Evolutionary conservation across 2,329 filamentous ascomycete species (phyloP).

Genomic region (Diaporthe sp.): DNA sequence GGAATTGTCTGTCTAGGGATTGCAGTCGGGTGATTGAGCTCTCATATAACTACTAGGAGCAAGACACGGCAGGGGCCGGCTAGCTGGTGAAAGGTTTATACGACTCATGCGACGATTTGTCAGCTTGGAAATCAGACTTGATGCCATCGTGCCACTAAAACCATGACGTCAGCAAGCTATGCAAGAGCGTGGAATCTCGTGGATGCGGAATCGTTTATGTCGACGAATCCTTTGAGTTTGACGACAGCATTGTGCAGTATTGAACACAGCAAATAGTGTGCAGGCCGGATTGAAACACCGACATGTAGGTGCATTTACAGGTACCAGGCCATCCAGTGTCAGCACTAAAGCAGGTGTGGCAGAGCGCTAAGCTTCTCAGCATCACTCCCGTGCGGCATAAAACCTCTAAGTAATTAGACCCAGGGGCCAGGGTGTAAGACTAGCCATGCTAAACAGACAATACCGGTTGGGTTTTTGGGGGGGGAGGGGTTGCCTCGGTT

Average conservation of each 20-base stretch:
- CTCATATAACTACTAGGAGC: not conserved
- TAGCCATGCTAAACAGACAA: not conserved
- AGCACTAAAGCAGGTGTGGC: not conserved
- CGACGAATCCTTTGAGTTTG: not conserved
- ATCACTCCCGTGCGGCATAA: not conserved
- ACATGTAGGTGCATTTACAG: not conserved
- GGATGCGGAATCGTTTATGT: not conserved
- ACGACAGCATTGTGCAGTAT: not conserved
- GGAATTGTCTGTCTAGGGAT: not conserved
- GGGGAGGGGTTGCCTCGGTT: too few species aligned
- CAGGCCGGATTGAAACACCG: not conserved
- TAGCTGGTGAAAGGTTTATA: constrained; percentile 5
- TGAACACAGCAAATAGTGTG: too few species aligned
- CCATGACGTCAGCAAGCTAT: constrained; percentile 11
- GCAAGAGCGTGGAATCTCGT: not conserved
- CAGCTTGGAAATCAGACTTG: constrained; percentile 8
- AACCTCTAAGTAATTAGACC: too few species aligned
- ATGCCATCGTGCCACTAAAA: constrained; percentile 7
- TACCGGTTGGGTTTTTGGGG: too few species aligned
- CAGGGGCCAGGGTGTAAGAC: not conserved
- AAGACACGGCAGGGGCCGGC: not conserved
- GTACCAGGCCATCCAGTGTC: not conserved
- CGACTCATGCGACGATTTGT: constrained; percentile 13
- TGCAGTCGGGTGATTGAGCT: not conserved
- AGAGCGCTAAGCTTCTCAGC: not conserved